A percentile compares a stretch with the other conserved stretches of the same genome.
Evolutionary conservation across 2,329 filamentous ascomycete genomes (phyloP).

Genomic region (Monilinia laxa): DNA sequence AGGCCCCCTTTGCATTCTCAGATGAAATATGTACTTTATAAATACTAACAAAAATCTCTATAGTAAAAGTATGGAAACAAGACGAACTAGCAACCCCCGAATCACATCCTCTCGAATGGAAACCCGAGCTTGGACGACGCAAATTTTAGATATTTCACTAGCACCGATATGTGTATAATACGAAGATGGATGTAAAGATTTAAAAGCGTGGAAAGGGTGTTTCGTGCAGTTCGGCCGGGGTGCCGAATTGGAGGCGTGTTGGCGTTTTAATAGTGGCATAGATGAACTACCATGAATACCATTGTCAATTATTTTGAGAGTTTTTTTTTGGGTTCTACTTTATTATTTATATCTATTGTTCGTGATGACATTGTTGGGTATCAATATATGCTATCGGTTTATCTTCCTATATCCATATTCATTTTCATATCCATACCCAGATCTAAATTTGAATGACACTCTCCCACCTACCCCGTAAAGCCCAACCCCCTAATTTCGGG

Average conservation of each 20-base stretch:
- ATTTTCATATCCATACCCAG: neutral
- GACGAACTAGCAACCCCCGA: conserved; percentile 90
- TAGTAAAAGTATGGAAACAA: conserved; percentile 93
- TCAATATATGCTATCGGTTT: neutral
- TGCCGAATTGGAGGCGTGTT: neutral
- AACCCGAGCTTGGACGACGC: conserved; percentile 72
- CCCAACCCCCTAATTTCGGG: conserved; percentile 67
- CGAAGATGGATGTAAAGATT: neutral
- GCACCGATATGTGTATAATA: neutral
- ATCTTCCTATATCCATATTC: neutral
- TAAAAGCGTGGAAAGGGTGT: neutral
- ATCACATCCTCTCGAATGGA: conserved; percentile 90
- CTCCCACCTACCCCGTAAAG: conserved; percentile 30
- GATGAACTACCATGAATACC: conserved; percentile 2
- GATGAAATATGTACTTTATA: neutral
- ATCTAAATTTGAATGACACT: neutral
- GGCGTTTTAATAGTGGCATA: conserved; percentile 2
- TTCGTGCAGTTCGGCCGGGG: neutral
- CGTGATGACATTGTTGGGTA: neutral
- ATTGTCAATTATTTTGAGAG: neutral
- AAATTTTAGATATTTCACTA: conserved; percentile 47
- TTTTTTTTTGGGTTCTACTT: neutral
- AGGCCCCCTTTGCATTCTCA: neutral
- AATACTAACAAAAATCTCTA: conserved; percentile 34
- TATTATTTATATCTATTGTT: neutral